Evolutionary conservation across 352 stramenopile species (phyloP).

Genomic region (Phytophthora colocasiae): DNA sequence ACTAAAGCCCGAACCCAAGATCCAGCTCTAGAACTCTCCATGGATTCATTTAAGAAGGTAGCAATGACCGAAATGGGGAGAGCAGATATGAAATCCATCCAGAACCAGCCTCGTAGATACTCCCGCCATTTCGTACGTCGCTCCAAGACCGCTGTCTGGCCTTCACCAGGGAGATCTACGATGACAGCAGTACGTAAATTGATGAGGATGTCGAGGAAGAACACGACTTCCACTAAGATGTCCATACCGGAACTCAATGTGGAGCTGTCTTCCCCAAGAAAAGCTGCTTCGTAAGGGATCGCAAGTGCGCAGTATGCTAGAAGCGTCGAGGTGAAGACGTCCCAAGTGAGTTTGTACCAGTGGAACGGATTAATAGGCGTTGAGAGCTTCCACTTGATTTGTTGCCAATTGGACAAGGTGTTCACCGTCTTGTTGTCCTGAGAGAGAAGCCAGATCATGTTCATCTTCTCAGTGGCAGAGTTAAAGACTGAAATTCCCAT

Average conservation of each 20-base stretch:
- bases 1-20: conserved; percentile 59
- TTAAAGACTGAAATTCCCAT: conserved; percentile 86
- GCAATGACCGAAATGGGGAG: conserved; percentile 58
- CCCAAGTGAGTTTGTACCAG: conserved; percentile 59
- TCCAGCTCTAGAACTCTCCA: conserved; percentile 11
- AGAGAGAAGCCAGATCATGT: conserved; percentile 68
- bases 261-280: conserved; percentile 43
- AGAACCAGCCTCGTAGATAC: conserved; percentile 82
- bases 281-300: conserved; percentile 73
- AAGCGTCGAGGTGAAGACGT: conserved; percentile 47
- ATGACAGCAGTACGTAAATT: conserved; percentile 62
- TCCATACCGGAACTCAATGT: conserved; percentile 44
- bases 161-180: conserved; percentile 36
- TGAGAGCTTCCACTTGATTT: conserved; percentile 35
- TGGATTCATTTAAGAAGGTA: conserved; percentile 21
- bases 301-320: conserved; percentile 64
- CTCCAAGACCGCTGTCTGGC: conserved; percentile 48
- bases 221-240: conserved; percentile 50
- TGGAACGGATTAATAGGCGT: conserved; percentile 59
- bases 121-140: conserved; percentile 32
- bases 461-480: conserved; percentile 70
- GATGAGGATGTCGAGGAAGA: conserved; percentile 63
- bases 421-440: conserved; percentile 28
- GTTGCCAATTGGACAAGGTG: conserved; percentile 27
- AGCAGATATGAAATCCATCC: conserved; percentile 72